Percentiles rank a stretch among this genome's conserved stretches.
Conservation (phyloP, 1,139 yeast genomes). For the Suhomyces wounanorum region DNA sequence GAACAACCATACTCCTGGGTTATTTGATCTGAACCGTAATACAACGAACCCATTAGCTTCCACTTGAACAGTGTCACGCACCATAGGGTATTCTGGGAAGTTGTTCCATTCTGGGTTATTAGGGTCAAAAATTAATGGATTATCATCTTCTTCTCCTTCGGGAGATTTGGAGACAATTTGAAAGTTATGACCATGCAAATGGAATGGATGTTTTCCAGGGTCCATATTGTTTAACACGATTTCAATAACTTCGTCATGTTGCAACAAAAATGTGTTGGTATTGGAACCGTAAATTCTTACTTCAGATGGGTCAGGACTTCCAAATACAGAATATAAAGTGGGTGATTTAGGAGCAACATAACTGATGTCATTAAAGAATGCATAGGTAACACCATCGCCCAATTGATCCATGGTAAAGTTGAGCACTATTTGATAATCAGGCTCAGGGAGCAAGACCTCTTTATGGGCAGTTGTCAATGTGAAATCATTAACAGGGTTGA, state of each 20-base stretch:
- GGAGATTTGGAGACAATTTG: constrained; percentile 68
- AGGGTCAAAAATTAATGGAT: constrained; percentile 54
- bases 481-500: constrained; percentile 54
- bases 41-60: constrained; percentile 68
- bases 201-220: constrained; percentile 93
- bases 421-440: constrained; percentile 60
- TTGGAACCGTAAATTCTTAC: constrained; percentile 65
- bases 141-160: constrained; percentile 50
- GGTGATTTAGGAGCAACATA: constrained; percentile 68
- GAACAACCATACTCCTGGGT: constrained; percentile 93
- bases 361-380: constrained; percentile 70
- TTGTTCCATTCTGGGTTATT: constrained; percentile 49
- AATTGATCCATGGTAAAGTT: constrained; percentile 67
- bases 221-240: constrained; percentile 72
- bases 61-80: constrained; percentile 66
- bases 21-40: constrained; percentile 69
- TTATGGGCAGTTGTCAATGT: constrained; percentile 48
- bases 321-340: constrained; percentile 57
- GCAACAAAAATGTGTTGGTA: constrained; percentile 61
- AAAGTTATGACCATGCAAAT: constrained; percentile 83
- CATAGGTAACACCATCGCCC: constrained; percentile 73
- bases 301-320: constrained; percentile 48
- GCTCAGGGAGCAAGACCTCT: constrained; percentile 49
- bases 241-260: constrained; percentile 65
- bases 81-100: constrained; percentile 63